A percentile compares a stretch with the other conserved stretches of the same genome.
phyloP scores from a whole-genome alignment of 2,329 filamentous ascomycete species.

The Fusarium ramigenum region DNA sequence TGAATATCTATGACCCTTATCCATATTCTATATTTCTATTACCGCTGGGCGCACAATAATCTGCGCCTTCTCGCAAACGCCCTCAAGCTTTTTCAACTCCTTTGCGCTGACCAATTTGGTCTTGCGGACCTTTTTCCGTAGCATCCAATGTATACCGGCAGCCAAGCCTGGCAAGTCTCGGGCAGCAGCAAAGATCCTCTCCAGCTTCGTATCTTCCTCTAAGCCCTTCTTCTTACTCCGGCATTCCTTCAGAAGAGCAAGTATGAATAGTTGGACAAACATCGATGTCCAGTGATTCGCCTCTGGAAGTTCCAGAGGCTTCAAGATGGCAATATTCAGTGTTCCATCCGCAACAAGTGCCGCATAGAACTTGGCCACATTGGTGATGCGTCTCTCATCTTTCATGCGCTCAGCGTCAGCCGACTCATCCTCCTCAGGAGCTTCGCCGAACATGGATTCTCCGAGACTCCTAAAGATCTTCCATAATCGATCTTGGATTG shows the following conservation, averaged over 20 bases:
- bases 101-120: conserved; percentile 64
- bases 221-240: conserved; percentile 52
- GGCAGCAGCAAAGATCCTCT: conserved; percentile 72
- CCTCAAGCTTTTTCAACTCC: conserved; percentile 56
- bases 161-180: conserved; percentile 74
- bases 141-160: conserved; percentile 79
- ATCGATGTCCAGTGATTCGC: conserved; percentile 78
- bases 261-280: conserved; percentile 83
- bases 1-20: not conserved
- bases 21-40: conserved; percentile 17
- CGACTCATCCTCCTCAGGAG: conserved; percentile 65
- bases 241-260: conserved; percentile 76
- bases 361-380: conserved; percentile 65
- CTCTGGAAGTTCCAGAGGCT: conserved; percentile 81
- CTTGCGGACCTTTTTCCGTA: conserved; percentile 78
- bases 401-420: conserved; percentile 57
- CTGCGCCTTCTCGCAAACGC: conserved; percentile 48
- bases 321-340: conserved; percentile 61
- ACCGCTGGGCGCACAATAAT: conserved; percentile 39
- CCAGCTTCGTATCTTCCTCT: conserved; percentile 66
- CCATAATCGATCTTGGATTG: conserved; percentile 89
- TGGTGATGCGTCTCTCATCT: conserved; percentile 61
- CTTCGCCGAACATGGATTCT: conserved; percentile 77
- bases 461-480: conserved; percentile 85
- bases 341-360: conserved; percentile 58